phyloP scores from a whole-genome alignment of 2,329 filamentous ascomycete species.

The Calonectria leucothoes region DNA sequence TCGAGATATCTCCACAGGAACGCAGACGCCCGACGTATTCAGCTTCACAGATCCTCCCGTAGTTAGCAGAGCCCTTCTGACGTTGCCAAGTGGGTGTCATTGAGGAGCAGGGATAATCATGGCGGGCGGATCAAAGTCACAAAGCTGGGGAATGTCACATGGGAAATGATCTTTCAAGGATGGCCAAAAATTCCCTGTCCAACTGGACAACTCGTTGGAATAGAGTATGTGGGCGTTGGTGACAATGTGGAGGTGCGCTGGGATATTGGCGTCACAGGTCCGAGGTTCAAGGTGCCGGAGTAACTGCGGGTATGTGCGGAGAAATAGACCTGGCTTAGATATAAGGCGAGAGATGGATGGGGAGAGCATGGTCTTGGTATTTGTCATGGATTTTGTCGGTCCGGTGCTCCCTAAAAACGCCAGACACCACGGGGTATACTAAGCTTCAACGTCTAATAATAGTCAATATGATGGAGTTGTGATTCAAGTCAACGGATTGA shows the following conservation, averaged over 20 bases:
- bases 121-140: neutral
- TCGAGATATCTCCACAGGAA: slow-evolving; percentile 11
- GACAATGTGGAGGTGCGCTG: slow-evolving; percentile 18
- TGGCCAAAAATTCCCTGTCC: slow-evolving; percentile 23
- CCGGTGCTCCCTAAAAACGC: neutral
- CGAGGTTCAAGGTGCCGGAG: slow-evolving; percentile 9
- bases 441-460: neutral
- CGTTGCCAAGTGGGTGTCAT: neutral
- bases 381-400: neutral
- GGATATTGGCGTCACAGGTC: slow-evolving; percentile 24
- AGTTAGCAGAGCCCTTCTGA: neutral
- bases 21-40: slow-evolving; percentile 16
- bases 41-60: slow-evolving; percentile 8
- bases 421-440: neutral
- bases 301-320: neutral
- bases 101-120: slow-evolving; percentile 16
- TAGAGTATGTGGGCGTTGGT: slow-evolving; percentile 13
- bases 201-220: slow-evolving; percentile 12
- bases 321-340: neutral
- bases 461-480: neutral
- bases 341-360: neutral
- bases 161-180: slow-evolving; percentile 1
- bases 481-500: neutral
- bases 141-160: slow-evolving; percentile 9
- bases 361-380: neutral